Conservation (phyloP, 768 basidiomycete genomes). For the Podaxis sp. region DNA sequence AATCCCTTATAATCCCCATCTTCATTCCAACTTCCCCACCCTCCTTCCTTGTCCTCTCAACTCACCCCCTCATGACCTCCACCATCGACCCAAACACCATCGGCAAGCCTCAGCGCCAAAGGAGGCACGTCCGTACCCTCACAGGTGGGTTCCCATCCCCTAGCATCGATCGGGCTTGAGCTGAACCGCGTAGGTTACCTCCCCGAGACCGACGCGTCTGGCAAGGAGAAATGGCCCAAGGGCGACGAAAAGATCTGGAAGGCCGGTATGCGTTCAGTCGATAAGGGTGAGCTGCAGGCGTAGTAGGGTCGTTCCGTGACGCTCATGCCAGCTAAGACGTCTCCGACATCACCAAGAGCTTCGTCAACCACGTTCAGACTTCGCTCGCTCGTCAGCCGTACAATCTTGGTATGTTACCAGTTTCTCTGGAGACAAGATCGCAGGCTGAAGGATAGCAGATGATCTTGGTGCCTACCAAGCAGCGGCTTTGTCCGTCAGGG, state of each 20-base stretch:
- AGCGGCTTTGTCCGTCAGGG: slow-evolving; percentile 82
- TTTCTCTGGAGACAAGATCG: not conserved
- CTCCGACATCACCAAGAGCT: slow-evolving; percentile 63
- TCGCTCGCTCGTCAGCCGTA: slow-evolving; percentile 89
- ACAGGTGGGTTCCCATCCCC: slow-evolving; percentile 42
- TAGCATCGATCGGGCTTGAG: not conserved
- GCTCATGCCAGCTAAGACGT: slow-evolving; percentile 42
- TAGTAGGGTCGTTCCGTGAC: slow-evolving; percentile 29
- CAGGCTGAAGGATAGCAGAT: slow-evolving; percentile 37
- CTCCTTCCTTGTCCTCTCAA: slow-evolving; percentile 12
- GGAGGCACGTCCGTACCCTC: slow-evolving; percentile 68
- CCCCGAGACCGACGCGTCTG: slow-evolving; percentile 72
- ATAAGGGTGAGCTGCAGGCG: slow-evolving; percentile 44
- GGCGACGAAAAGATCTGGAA: slow-evolving; percentile 81
- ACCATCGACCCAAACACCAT: slow-evolving; percentile 64
- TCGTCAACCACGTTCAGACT: slow-evolving; percentile 85
- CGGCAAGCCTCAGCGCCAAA: slow-evolving; percentile 56
- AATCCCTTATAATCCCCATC: slow-evolving; percentile 9
- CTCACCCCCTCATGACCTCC: slow-evolving; percentile 52
- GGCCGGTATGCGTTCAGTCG: slow-evolving; percentile 53
- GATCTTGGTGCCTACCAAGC: slow-evolving; percentile 91
- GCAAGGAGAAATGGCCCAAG: slow-evolving; percentile 83
- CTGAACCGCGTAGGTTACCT: slow-evolving; percentile 57
- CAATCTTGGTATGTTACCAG: slow-evolving; percentile 60
- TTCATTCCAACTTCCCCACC: slow-evolving; percentile 14